Percentiles rank a stretch among this genome's conserved stretches.
These are phyloP conservation scores for Graphilbum sp. DNA, from an alignment of 2,329 filamentous ascomycete genomes.

Conservation along the genomic window DNA sequence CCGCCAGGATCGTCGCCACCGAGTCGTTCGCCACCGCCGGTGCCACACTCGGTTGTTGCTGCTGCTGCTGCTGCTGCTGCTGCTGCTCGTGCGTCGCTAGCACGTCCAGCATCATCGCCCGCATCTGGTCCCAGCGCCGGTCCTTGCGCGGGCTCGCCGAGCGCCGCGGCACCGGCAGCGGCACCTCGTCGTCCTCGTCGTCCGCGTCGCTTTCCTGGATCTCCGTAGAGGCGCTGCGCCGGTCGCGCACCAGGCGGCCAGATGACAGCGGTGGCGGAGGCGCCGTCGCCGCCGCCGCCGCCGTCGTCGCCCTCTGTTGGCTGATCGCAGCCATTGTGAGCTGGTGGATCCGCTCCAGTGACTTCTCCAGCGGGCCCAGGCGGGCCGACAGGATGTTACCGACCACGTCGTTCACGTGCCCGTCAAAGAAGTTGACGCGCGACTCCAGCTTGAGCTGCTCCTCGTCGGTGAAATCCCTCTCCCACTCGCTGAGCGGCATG, in stretches of 20 bases:
- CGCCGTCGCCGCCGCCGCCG: no score
- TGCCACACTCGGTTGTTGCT: constrained; percentile 11
- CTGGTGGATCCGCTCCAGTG: constrained; percentile 60
- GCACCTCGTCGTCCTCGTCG: constrained; percentile 67
- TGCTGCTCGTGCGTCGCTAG: constrained; percentile 37
- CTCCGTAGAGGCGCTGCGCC: constrained; percentile 55
- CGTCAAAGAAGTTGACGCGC: constrained; percentile 78
- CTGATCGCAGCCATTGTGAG: constrained; percentile 35
- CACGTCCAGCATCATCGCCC: constrained; percentile 55
- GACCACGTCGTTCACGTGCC: constrained; percentile 74
- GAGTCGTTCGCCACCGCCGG: constrained; percentile 13
- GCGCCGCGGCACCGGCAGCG: constrained; percentile 38
- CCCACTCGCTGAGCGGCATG: constrained; percentile 76
- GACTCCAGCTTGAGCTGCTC: constrained; percentile 72
- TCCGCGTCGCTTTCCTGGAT: constrained; percentile 76
- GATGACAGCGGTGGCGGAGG: no score
- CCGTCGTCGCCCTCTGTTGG: constrained; percentile 5
- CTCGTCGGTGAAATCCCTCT: constrained; percentile 64
- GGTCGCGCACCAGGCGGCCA: constrained; percentile 27
- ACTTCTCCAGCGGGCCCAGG: constrained; percentile 65
- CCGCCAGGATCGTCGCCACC: constrained; percentile 43
- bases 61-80: constrained; percentile 8
- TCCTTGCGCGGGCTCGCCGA: constrained; percentile 66
- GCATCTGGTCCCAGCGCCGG: constrained; percentile 69
- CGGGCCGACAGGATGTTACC: constrained; percentile 60